A percentile compares a stretch with the other conserved stretches of the same genome.
These are phyloP conservation scores for Amanita inopinata DNA, from an alignment of 768 basidiomycete species.

Conservation along the genomic window DNA sequence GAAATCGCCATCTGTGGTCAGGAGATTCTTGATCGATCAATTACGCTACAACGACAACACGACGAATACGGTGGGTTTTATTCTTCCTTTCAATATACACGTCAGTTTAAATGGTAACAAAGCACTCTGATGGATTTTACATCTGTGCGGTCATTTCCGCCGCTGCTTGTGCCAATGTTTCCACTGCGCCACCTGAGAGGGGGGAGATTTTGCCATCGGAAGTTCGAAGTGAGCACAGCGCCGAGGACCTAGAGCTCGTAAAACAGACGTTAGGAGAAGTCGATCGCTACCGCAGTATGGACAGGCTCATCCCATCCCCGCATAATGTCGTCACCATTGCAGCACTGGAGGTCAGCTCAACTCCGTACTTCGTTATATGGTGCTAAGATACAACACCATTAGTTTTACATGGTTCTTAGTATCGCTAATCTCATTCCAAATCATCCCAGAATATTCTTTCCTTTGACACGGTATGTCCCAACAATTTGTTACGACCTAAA, in stretches of 20 bases:
- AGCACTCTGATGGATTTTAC: slow-evolving; percentile 91
- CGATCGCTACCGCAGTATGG: slow-evolving; percentile 90
- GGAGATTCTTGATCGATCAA: slow-evolving; percentile 84
- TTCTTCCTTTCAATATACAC: not conserved
- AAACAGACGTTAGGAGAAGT: slow-evolving; percentile 74
- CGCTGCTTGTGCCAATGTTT: slow-evolving; percentile 71
- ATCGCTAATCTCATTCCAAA: slow-evolving; percentile 70
- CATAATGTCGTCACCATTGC: slow-evolving; percentile 93
- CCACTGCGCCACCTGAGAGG: slow-evolving; percentile 67
- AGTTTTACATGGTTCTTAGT: slow-evolving; percentile 78
- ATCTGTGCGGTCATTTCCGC: slow-evolving; percentile 80
- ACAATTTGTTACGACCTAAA: not conserved
- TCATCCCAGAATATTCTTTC: slow-evolving; percentile 72
- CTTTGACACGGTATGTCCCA: slow-evolving; percentile 67
- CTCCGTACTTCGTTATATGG: not conserved
- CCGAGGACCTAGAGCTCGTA: slow-evolving; percentile 60
- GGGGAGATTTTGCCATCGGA: slow-evolving; percentile 70
- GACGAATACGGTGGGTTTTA: slow-evolving; percentile 60
- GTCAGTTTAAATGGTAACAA: slow-evolving; percentile 4
- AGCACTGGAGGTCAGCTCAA: slow-evolving; percentile 67
- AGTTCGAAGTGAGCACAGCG: slow-evolving; percentile 52
- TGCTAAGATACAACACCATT: slow-evolving; percentile 6
- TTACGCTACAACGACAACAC: slow-evolving; percentile 96
- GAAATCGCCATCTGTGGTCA: slow-evolving; percentile 77
- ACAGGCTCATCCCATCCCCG: slow-evolving; percentile 86